These are phyloP conservation scores for Sporothrix brunneoviolacea DNA, from an alignment of 2,329 filamentous ascomycete genomes.

Conservation along the genomic window DNA sequence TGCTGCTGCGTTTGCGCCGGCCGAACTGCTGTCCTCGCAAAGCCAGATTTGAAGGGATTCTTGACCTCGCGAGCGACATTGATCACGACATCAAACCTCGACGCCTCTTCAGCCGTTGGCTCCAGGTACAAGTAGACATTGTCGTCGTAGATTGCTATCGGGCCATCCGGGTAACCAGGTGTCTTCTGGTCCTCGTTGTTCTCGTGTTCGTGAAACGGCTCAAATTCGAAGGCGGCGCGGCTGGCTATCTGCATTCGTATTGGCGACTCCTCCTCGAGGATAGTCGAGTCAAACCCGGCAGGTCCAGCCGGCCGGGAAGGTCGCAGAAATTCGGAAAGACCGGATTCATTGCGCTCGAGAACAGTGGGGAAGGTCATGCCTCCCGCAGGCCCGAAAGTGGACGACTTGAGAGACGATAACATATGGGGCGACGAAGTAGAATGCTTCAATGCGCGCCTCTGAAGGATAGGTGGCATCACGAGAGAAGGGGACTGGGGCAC, in stretches of 20 bases:
- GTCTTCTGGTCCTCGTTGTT: conserved; percentile 75
- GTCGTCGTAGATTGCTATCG: conserved; percentile 73
- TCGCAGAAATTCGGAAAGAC: conserved; percentile 51
- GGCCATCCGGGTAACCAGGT: conserved; percentile 74
- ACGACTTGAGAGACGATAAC: conserved; percentile 51
- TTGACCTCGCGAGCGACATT: conserved; percentile 78
- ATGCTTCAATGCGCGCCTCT: conserved; percentile 58
- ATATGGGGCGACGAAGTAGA: conserved; percentile 63
- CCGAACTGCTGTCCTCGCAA: not conserved
- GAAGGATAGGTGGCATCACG: conserved; percentile 45
- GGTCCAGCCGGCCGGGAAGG: conserved; percentile 38
- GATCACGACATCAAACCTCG: conserved; percentile 73
- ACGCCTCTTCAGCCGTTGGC: conserved; percentile 69
- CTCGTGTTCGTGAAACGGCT: conserved; percentile 59
- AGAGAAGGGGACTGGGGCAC: conserved; percentile 50
- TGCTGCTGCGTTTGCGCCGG: not conserved
- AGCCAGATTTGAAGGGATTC: conserved; percentile 57
- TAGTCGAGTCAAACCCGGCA: conserved; percentile 34
- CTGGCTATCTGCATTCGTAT: conserved; percentile 58
- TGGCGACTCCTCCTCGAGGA: conserved; percentile 50
- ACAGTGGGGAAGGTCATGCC: conserved; percentile 60
- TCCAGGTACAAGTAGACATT: conserved; percentile 75
- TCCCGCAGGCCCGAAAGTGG: conserved; percentile 53
- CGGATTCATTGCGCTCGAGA: conserved; percentile 52
- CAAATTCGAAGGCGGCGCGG: conserved; percentile 49